These are phyloP conservation scores for Pythium vanterpoolii DNA, from an alignment of 352 stramenopile species.

Conservation along the genomic window DNA sequence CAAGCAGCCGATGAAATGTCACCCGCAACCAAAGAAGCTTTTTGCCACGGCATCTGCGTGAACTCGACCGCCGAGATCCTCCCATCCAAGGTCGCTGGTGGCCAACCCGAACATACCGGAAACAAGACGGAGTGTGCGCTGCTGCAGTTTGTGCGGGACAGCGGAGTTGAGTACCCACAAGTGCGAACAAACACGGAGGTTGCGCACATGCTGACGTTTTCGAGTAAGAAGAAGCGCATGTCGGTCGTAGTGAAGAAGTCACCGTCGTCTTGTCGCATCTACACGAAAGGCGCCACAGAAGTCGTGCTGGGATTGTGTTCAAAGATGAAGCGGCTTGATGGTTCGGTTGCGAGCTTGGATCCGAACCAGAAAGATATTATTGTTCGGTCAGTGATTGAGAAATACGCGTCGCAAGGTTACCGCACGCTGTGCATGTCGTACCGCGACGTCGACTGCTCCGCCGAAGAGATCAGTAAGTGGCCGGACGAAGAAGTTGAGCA, in stretches of 20 bases:
- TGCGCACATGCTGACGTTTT: conserved; percentile 79
- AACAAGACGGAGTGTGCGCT: conserved; percentile 86
- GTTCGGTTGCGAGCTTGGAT: conserved; percentile 58
- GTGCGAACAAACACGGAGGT: conserved; percentile 47
- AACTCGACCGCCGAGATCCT: conserved; percentile 55
- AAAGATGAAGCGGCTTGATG: conserved; percentile 34
- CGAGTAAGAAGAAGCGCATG: conserved; percentile 45
- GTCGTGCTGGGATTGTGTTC: conserved; percentile 74
- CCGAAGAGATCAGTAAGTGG: conserved; percentile 72
- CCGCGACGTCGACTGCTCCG: conserved; percentile 66
- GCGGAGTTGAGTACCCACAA: conserved; percentile 52
- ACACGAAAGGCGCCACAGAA: conserved; percentile 74
- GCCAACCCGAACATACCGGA: conserved; percentile 42
- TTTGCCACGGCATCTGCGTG: conserved; percentile 50
- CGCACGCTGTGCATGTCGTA: conserved; percentile 85
- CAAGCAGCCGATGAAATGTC: conserved; percentile 44
- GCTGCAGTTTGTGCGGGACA: conserved; percentile 62
- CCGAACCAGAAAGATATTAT: conserved; percentile 56
- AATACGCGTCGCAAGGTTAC: conserved; percentile 75
- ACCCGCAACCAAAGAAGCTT: conserved; percentile 28
- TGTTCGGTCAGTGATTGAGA: conserved; percentile 64
- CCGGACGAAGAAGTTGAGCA: conserved; percentile 53
- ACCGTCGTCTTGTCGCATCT: conserved; percentile 56
- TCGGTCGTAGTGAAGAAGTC: conserved; percentile 37
- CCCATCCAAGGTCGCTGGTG: conserved; percentile 52